Evolutionary conservation across 768 basidiomycete genomes (phyloP), one percentile per base, ranked within the genome.

Genomic region (Cyclocybe cylindracea): DNA sequence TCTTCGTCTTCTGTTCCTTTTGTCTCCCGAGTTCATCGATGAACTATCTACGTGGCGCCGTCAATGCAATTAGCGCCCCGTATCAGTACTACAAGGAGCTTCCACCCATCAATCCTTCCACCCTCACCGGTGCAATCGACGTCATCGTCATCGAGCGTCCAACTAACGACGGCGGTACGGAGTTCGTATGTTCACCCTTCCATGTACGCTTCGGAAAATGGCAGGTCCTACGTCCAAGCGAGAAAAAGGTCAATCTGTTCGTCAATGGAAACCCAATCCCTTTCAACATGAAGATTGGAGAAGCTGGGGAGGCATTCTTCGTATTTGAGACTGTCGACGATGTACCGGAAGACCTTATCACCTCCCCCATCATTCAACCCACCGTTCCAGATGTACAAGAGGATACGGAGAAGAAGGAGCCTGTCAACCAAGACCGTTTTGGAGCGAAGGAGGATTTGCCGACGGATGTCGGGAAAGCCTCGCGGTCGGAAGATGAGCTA

Each of bases 241-340:
- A 98, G 72, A 98, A 97, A 76, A 90, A 89, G 80, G 96, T 98
- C 56, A 91, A 86, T 55, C 83, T 98, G 33, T 82, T 83, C 45
- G 86, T 98, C 62, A 95, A 97, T 70, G 91, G 89, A 37, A 76
- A 84, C 59, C 78, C 80, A 39, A 88, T 94, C 50, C 96, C 96
- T 0, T 98, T 91, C 69, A 81, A 80, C 68, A 99, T 99, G 97
- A 98, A 99, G 78, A 94, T 98, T 55, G 95, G 94, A 37, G 97
- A 98, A 52, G 94, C 97, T 1, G 97, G 97, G 4, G 97, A 99
- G 71, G 97, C 95, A 0, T 99, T 98, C 78, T 98, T 98, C 63
- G 89, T 99, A 37, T 93, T 98, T 59, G 96, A 99, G 70, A 98
- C 96, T 0, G 91, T 95, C 37, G 91, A 87, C 36, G 94, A 98